Conservation (phyloP, 2,329 filamentous ascomycete species). For the Malbranchea zuffiana region DNA sequence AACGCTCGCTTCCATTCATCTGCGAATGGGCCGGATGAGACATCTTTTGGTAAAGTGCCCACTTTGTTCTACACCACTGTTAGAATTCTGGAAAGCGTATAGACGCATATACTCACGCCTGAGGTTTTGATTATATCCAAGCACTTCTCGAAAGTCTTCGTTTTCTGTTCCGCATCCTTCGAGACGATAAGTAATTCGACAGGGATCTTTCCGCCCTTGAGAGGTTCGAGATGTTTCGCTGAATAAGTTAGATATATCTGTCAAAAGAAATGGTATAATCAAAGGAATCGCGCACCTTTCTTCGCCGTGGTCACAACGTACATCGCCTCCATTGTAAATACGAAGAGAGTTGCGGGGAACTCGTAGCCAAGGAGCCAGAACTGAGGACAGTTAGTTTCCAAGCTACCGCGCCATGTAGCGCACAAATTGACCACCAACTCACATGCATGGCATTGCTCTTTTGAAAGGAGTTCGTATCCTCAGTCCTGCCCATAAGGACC, state of each 20-base stretch:
- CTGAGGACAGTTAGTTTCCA: constrained; percentile 48
- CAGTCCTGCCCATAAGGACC: constrained; percentile 88
- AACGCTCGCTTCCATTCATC: constrained; percentile 92
- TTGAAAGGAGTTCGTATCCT: constrained; percentile 74
- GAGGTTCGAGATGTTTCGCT: constrained; percentile 86
- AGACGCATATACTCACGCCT: constrained; percentile 51
- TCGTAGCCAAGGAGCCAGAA: constrained; percentile 99
- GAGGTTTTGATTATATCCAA: constrained; percentile 76
- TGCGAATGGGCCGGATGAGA: constrained; percentile 74
- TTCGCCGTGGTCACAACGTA: constrained; percentile 94
- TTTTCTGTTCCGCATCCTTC: constrained; percentile 84
- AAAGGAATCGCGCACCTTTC: constrained; percentile 58
- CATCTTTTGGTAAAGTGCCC: constrained; percentile 75
- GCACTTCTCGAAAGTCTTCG: constrained; percentile 77
- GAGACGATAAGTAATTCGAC: constrained; percentile 85
- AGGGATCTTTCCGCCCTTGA: constrained; percentile 85
- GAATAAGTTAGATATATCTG: constrained; percentile 24
- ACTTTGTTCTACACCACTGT: constrained; percentile 61
- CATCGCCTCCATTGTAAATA: constrained; percentile 77
- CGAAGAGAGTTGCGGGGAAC: constrained; percentile 88
- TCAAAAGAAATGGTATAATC: constrained; percentile 7
- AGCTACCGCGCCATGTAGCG: not conserved
- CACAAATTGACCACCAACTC: constrained; percentile 29
- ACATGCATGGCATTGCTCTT: constrained; percentile 97
- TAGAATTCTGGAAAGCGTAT: constrained; percentile 3